phyloP scores from a whole-genome alignment of 768 basidiomycete species.

The Boletus subparvulus region DNA sequence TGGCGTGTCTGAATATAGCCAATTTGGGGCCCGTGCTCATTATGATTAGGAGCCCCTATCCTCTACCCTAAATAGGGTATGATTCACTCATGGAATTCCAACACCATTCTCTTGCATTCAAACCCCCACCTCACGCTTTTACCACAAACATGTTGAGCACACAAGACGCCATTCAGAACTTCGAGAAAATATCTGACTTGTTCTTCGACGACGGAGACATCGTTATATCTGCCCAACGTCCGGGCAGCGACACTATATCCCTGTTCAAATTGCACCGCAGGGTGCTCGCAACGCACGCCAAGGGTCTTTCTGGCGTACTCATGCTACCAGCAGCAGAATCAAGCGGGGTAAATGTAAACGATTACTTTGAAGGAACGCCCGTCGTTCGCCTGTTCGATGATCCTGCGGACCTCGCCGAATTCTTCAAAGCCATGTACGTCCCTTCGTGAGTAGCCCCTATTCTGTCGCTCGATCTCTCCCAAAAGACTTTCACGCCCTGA shows the following conservation, averaged over 20 bases:
- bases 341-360: not conserved
- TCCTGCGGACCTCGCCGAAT: not conserved
- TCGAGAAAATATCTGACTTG: not conserved
- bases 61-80: no score
- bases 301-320: not conserved
- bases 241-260: not conserved
- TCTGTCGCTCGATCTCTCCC: not conserved
- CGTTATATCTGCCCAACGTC: not conserved
- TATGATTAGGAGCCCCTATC: no score
- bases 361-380: not conserved
- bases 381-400: not conserved
- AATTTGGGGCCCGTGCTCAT: no score
- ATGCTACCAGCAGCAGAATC: no score
- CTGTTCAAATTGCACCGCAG: not conserved
- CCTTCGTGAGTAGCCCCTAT: not conserved
- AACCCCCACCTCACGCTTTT: no score
- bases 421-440: not conserved
- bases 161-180: not conserved
- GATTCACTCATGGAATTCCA: no score
- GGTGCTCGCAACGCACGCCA: not conserved
- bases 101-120: no score
- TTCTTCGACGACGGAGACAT: not conserved
- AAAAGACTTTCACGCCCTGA: not conserved
- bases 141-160: not conserved
- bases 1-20: no score